Evolutionary conservation across 2,329 filamentous ascomycete species (phyloP).

Genomic region (Trichoderma harzianum): DNA sequence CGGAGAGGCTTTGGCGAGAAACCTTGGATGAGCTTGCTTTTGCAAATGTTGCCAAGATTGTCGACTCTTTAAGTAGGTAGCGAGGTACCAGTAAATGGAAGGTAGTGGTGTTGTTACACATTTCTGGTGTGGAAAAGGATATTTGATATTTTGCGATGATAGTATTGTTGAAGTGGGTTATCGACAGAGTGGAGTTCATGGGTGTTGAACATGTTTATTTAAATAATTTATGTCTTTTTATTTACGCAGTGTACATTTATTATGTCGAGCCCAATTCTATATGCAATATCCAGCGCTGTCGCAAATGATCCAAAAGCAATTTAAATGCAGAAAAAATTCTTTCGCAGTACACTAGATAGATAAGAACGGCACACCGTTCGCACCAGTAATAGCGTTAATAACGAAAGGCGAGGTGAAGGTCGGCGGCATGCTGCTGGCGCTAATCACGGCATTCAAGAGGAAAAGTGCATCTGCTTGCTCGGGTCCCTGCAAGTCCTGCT

Average conservation of each 20-base stretch:
- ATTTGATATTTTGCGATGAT: not conserved
- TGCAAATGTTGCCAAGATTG: not conserved
- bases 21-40: not conserved
- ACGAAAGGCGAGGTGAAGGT: constrained; percentile 14
- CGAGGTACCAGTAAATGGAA: not conserved
- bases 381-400: not conserved
- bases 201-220: too few relatives aligned
- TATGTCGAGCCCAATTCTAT: not conserved
- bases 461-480: constrained; percentile 16
- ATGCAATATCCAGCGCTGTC: not conserved
- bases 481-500: constrained; percentile 16
- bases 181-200: not conserved
- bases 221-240: not conserved
- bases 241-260: too few relatives aligned
- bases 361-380: not conserved
- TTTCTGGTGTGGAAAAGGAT: not conserved
- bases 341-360: not conserved
- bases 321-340: not conserved
- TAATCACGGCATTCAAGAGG: constrained; percentile 14
- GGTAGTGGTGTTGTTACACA: not conserved
- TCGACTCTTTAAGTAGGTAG: not conserved
- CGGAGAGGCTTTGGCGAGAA: not conserved
- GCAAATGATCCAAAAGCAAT: not conserved
- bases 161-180: not conserved
- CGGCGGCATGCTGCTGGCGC: constrained; percentile 11